phyloP scores from a whole-genome alignment of 2,329 filamentous ascomycete genomes.

The Venturiaceae sp. region DNA sequence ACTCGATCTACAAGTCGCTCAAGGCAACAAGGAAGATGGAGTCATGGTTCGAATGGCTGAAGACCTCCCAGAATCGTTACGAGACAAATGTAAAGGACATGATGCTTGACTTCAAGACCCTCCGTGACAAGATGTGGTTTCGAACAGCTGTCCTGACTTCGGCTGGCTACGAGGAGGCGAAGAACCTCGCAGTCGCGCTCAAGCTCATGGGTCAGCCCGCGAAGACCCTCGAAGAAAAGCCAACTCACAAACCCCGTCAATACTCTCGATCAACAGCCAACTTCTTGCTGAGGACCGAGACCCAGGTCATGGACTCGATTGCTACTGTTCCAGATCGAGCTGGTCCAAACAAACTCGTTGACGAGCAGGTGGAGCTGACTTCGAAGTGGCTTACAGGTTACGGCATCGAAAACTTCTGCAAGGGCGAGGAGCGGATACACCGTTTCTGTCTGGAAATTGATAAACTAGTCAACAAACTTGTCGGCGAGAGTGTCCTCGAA shows the following conservation, averaged over 20 bases:
- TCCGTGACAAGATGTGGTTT: conserved; percentile 98
- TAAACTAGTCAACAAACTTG: conserved; percentile 73
- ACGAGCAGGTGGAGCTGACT: conserved; percentile 85
- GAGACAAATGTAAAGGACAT: conserved; percentile 65
- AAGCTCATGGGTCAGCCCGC: conserved; percentile 71
- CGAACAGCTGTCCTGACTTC: conserved; percentile 89
- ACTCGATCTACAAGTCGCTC: conserved; percentile 59
- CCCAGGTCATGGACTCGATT: conserved; percentile 78
- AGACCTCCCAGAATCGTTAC: conserved; percentile 70
- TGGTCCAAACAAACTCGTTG: conserved; percentile 89
- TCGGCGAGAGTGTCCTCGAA: conserved; percentile 74
- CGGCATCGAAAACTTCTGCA: conserved; percentile 85
- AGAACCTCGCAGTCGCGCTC: conserved; percentile 75
- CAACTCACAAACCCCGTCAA: conserved; percentile 28
- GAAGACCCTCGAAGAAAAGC: conserved; percentile 29
- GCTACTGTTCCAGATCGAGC: conserved; percentile 76
- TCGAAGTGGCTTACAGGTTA: conserved; percentile 71
- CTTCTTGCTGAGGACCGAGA: conserved; percentile 71
- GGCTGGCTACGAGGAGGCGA: conserved; percentile 75
- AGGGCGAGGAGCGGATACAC: conserved; percentile 89
- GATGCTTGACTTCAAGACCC: conserved; percentile 61
- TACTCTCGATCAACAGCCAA: conserved; percentile 38
- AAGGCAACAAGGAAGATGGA: conserved; percentile 70
- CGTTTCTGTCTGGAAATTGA: conserved; percentile 87
- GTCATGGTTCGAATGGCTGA: conserved; percentile 74